Base-by-base conservation (phyloP, 257 asterid species). In the Rubia yunnanensis region DNA sequence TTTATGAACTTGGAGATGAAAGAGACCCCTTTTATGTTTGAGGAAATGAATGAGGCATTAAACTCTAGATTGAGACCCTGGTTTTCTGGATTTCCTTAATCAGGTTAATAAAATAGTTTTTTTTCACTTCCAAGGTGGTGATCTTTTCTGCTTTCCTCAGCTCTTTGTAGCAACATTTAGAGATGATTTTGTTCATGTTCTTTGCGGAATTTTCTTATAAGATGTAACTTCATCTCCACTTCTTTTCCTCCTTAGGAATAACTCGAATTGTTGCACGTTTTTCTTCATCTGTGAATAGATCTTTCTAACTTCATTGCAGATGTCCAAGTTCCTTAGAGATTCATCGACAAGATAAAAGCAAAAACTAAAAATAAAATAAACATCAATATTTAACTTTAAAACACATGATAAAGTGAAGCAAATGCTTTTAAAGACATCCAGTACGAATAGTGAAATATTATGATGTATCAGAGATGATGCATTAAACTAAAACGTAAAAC, bases 181-280 rank as follows among this genome's bases (percentile, higher is more conserved):
- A 70, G 38, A 57, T 65, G 62, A 64, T 39, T 10, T 70, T 75
- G 48, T 64, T 35, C 48, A 39, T 10, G 3, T 9, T 39, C 17
- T 39, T 39, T 10, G 30, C 32, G 46, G 11, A 81, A 34, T 28
- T n/a, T n/a, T 72, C 71, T 14, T 4, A 31, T 10, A 72, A 39
- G 20, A 5, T 65, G 54, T 14, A 5, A 39, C 14, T 39, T 39
- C 48, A 10, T 65, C 57, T 36, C 68, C 73, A 9, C 24, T 27
- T 55, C 79, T 66, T 24, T 67, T 72, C 27, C 87, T 70, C 24
- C 83, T 53, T 0, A 79, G 62, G 38, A 78, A 72, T 39, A 81
- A 76, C 44, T 81, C 75, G 2, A 75, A 74, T 7, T 67, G 72
- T 46, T 73, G 84, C 27, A 80, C 70, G 2, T 63, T 73, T 49